Evolutionary conservation across 2,329 filamentous ascomycete species (phyloP), one percentile per base, ranked within the genome.

Genomic region (Phyllosticta citrichinensis): DNA sequence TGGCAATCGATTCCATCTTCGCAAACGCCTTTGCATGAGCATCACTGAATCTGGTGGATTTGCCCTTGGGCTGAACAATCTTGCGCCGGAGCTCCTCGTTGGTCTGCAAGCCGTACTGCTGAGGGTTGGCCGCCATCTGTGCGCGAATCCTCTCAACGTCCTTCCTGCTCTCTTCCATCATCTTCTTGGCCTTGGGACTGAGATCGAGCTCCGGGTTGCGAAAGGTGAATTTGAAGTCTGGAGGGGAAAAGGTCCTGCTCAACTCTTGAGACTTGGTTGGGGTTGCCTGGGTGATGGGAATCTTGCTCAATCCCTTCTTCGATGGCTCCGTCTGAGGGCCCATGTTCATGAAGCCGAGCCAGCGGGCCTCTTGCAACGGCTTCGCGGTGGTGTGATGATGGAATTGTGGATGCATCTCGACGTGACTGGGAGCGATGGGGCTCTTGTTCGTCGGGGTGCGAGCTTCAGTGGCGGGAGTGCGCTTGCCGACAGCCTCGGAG

Each of bases 1-100:
- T 87, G 52, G 85, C 89, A 69, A 97, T 97, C 1, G 92, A 97
- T 71, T 96, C 91, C 93, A 97, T 97, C 79, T 96, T 97, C 76
- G 90, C 90, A 77, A 97, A 97, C 69, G 93, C 84, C 56, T 87
- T 85, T 83, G 89, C 88, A 72, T 97, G 93, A 47, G 84, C 86
- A 64, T 91, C 87, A 71, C 90, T 96, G 76, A 87, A 97, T 54
- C 93, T 87, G 56, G 86, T 79, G 57, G 84, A 82, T 71, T 87
- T 92, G 66, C 89, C 86, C 76, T 87, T 95, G 12, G 92, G 85
- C 66, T 85, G 84, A 6, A 88, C 92, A 69, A 96, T 88, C 73
- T 86, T 90, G 65, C 93, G 87, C 10, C 76, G 76, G 47, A 77
- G 68, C 1, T 69, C 68, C 30, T 75, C 69, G 25, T 80, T 79